phyloP scores from a whole-genome alignment of 805 yeast genomes.

The Sugiyamaella mastotermitis region DNA sequence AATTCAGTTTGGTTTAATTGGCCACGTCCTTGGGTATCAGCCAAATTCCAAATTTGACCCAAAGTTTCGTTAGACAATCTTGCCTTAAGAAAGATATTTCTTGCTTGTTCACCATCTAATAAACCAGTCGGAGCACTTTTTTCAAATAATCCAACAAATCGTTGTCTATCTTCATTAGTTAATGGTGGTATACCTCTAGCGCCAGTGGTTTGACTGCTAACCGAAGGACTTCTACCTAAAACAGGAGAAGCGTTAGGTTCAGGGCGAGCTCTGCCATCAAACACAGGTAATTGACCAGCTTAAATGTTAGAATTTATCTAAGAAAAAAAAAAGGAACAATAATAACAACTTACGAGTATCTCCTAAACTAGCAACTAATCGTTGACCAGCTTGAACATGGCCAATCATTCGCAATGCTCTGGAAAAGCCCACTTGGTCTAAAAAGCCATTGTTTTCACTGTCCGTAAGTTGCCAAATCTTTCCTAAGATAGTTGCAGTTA shows the following conservation, averaged over 20 bases:
- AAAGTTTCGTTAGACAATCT: conserved; percentile 68
- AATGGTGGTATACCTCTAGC: conserved; percentile 30
- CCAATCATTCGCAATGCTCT: conserved; percentile 87
- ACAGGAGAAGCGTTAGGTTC: conserved; percentile 19
- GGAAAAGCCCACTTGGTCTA: conserved; percentile 74
- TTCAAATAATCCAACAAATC: conserved; percentile 48
- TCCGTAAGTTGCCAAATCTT: conserved; percentile 97
- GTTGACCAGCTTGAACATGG: conserved; percentile 70
- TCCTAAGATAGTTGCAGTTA: conserved; percentile 71
- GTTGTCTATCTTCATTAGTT: conserved; percentile 30
- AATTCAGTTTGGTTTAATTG: conserved; percentile 68
- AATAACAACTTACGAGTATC: too few species aligned
- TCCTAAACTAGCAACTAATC: conserved; percentile 49
- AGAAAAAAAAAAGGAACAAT: not conserved
- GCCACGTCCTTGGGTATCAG: conserved; percentile 73
- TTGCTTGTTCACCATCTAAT: conserved; percentile 76
- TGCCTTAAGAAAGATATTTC: conserved; percentile 83
- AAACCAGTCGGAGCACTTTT: conserved; percentile 53
- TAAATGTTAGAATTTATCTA: too few species aligned
- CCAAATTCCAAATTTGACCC: conserved; percentile 85
- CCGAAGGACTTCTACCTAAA: not conserved
- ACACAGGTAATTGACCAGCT: conserved; percentile 62
- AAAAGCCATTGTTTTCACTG: conserved; percentile 75
- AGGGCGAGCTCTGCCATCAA: conserved; percentile 31
- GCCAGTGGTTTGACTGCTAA: conserved; percentile 6